Evolutionary conservation across 2,329 filamentous ascomycete species (phyloP).

Genomic region (Diaporthe velutina): DNA sequence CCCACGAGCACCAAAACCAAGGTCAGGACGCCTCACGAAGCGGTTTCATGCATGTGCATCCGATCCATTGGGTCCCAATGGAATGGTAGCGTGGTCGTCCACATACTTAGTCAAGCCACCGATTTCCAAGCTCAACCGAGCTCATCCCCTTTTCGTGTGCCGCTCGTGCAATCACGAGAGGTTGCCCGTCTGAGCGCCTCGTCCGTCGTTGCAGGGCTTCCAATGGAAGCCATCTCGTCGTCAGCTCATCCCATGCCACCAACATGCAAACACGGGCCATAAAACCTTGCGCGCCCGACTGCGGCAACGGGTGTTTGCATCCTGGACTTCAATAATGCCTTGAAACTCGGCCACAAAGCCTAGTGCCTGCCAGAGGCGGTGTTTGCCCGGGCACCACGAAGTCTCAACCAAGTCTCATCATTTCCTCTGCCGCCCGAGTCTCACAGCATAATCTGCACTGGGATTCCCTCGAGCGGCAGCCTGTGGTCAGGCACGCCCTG

Average conservation of each 20-base stretch:
- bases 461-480: neutral
- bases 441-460: neutral
- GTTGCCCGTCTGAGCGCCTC: constrained; percentile 8
- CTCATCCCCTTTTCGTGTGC: neutral
- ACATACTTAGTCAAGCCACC: constrained; percentile 7
- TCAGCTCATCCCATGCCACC: neutral
- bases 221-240: neutral
- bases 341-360: constrained; percentile 2
- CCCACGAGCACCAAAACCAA: neutral
- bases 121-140: constrained; percentile 13
- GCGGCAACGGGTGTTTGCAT: constrained; percentile 23
- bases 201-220: neutral
- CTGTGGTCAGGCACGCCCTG: neutral
- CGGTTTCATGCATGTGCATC: neutral
- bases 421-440: neutral
- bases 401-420: neutral
- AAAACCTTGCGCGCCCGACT: neutral
- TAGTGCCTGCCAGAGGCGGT: constrained; percentile 13
- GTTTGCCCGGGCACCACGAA: neutral
- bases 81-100: neutral
- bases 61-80: constrained; percentile 19
- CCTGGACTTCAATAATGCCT: neutral
- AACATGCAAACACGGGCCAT: constrained; percentile 7
- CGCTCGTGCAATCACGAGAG: neutral
- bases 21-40: neutral